Base-by-base conservation (phyloP, 257 asterid species). In the Haberlea rhodopensis region DNA sequence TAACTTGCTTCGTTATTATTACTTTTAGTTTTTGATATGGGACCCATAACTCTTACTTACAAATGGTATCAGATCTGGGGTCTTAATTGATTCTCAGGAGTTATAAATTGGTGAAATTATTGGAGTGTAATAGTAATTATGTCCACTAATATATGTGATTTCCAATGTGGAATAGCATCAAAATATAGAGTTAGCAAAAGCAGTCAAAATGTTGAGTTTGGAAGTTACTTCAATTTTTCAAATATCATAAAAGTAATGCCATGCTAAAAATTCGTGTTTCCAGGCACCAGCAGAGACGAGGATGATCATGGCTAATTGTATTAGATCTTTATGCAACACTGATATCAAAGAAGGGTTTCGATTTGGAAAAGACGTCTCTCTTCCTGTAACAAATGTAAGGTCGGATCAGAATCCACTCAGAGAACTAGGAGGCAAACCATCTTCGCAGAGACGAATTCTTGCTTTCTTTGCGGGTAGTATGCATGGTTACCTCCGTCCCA, bases 401-500 rank as follows among this genome's bases (percentile, higher is more conserved):
- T 22, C 66, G 6, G 73, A 90, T n/a, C 80, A 77, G 74, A 71
- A 85, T 11, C 97, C 88, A 37, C 91, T 84, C 0, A 62, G 85
- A 53, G 76, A 79, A 61, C 81, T 82, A 20, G 97, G 99, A 2
- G 99, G 99, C 24, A 79, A 80, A 53, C 85, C 88, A n/a, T 84
- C 90, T 37, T 78, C 91, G 60, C 65, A 75, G 67, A 80, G 99
- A 20, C 70, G 37, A 27, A 77, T 68, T 74, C 91, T 92, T 32
- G 99, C 97, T 23, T 92, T 92, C 81, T 92, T 92, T 54, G 97
- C 99, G 2, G 97, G 99, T 53, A 80, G 63, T 76, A 84, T 85
- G 88, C 97, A 92, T 37, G 99, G 99, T n/a, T 89, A 89, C 60
- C 88, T 92, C 61, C 97, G 97, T 4, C 94, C 97, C 3, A 67